A percentile compares a stretch with the other conserved stretches of the same genome.
Conservation (phyloP, 73 alveolate genomes). For the Paramecium pentaurelia region DNA sequence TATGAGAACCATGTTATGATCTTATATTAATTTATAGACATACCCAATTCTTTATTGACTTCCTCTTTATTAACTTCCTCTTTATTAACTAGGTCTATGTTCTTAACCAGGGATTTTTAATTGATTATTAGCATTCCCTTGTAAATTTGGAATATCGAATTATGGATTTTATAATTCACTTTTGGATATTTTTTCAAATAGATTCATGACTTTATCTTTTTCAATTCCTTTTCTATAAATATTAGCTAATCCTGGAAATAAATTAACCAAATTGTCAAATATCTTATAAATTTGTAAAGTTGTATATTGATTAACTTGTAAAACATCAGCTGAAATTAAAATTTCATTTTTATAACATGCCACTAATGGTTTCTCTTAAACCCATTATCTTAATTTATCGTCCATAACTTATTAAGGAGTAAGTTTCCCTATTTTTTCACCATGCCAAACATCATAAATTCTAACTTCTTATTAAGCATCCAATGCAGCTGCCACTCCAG, state of each 20-base stretch:
- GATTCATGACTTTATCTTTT: conserved; percentile 41
- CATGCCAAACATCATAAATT: conserved; percentile 62
- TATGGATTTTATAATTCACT: conserved; percentile 50
- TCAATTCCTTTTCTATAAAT: conserved; percentile 59
- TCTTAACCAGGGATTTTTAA: conserved; percentile 24
- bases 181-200: conserved; percentile 41
- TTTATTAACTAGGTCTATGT: not conserved
- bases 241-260: conserved; percentile 54
- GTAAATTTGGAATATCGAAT: conserved; percentile 42
- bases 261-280: conserved; percentile 50
- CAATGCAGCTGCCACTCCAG: conserved; percentile 56
- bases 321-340: not conserved
- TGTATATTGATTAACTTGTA: not conserved
- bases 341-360: conserved; percentile 36
- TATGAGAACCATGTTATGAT: not conserved
- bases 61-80: conserved; percentile 43
- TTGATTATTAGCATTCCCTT: not conserved
- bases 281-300: conserved; percentile 34
- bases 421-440: conserved; percentile 50
- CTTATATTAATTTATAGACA: not conserved
- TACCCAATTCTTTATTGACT: not conserved
- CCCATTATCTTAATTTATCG: conserved; percentile 49
- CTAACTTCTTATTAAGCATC: conserved; percentile 43
- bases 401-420: conserved; percentile 38
- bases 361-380: not conserved